Base-by-base conservation (phyloP, 441 rosid genomes). In the Hypseocharis bilobata region DNA sequence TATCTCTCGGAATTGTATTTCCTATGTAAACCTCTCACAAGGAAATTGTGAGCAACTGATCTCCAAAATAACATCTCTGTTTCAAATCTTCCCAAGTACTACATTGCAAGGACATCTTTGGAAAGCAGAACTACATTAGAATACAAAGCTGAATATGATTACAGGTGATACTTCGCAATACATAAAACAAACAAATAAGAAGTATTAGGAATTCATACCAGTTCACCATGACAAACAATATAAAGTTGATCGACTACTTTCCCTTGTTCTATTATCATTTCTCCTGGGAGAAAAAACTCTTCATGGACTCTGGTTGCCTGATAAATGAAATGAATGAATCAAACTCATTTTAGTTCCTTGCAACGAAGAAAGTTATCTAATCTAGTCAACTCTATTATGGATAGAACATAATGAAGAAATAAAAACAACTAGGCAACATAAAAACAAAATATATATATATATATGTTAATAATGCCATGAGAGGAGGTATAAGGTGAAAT, bases 231-330 rank as follows among this genome's bases (percentile, higher is more conserved):
- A 71, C 97, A 90, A 42, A 92, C 86, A 76, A 92, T 90, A 78
- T 90, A 92, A 56, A 92, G 86, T 51, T 92, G 92, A 81, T 92
- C 98, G 20, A 92, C 92, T 3, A 83, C 95, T 54, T 76, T 85
- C 64, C 97, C 98, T 70, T 85, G 97, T 77, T 87, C 96, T 83
- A 87, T 76, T 70, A 92, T 83, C 56, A 90, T 86, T 85, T 92
- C 97, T 74, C 97, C 97, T 0, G 97, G 98, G 60, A 92, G 94
- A 74, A 85, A 90, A 76, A 88, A 90, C 74, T 92, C 98, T 81
- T 92, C 98, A 74, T 90, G 97, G 51, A 92, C 85, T 75, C 81
- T 86, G 66, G 76, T 85, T 34, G 81, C 95, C 95, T 88, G 78
- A 54, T 59, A 75, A 36, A 45, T 36, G 61, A 62, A 68, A 63